Conservation (phyloP, 495 filamentous ascomycete species). For the Sphaerosporella brunnea region DNA sequence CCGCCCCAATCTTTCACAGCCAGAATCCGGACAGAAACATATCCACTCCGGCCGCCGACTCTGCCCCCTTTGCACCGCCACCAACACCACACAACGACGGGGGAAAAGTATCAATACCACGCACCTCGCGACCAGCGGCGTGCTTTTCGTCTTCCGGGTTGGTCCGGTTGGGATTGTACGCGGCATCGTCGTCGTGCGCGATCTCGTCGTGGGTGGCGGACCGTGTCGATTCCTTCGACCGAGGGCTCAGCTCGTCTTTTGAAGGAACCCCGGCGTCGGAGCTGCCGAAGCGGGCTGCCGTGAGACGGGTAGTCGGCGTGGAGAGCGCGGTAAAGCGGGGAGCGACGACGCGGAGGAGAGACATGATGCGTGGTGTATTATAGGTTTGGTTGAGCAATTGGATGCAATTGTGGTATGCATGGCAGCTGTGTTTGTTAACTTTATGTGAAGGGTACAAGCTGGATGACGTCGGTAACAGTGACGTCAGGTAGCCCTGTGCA, state of each 20-base stretch:
- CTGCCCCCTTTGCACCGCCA: background rate
- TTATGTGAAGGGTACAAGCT: too few relatives aligned
- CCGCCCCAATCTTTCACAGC: too few relatives aligned
- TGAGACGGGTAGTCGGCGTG: background rate
- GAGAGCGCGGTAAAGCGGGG: background rate
- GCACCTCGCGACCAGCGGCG: constrained; percentile 9
- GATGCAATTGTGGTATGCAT: too few relatives aligned
- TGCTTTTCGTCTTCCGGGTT: constrained; percentile 11
- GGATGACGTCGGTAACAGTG: too few relatives aligned
- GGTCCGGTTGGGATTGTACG: constrained; percentile 9
- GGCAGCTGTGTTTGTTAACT: too few relatives aligned
- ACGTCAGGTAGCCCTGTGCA: too few relatives aligned
- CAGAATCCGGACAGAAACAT: background rate
- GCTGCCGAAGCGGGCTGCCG: background rate
- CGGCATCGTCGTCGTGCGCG: constrained; percentile 11
- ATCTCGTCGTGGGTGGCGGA: constrained; percentile 17
- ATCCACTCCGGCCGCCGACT: background rate
- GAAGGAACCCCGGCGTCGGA: constrained; percentile 10
- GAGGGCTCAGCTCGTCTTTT: constrained; percentile 18
- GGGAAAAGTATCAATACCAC: background rate
- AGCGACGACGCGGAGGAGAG: background rate
- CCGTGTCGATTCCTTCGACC: constrained; percentile 11
- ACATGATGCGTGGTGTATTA: too few relatives aligned
- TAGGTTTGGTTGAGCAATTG: too few relatives aligned
- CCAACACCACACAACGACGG: background rate